Conservation (phyloP, 768 basidiomycete genomes). For the Russula compacta region DNA sequence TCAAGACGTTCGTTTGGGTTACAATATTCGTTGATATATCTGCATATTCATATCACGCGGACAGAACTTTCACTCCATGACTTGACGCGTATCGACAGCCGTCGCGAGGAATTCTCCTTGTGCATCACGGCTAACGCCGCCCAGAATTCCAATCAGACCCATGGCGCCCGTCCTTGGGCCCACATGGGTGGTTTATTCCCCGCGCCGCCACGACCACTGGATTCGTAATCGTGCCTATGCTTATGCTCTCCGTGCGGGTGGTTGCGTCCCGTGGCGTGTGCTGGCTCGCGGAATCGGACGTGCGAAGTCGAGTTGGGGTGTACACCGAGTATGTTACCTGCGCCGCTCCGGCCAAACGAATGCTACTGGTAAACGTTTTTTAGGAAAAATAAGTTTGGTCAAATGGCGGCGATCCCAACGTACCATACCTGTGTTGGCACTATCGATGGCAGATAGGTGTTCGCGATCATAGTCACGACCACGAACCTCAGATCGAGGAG, state of each 20-base stretch:
- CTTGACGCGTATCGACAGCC: too few species aligned
- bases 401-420: background rate
- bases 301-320: constrained; percentile 26
- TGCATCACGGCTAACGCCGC: background rate
- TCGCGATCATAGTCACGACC: constrained; percentile 25
- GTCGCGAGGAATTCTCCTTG: too few species aligned
- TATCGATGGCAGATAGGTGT: constrained; percentile 18
- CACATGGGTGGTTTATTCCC: background rate
- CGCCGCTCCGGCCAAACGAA: constrained; percentile 58
- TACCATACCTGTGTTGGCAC: background rate
- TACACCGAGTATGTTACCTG: constrained; percentile 42
- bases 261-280: constrained; percentile 29
- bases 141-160: constrained; percentile 18
- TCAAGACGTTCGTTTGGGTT: too few species aligned
- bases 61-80: too few species aligned
- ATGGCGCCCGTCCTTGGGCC: constrained; percentile 5
- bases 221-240: too few species aligned
- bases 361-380: constrained; percentile 16
- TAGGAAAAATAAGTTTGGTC: background rate
- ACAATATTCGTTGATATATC: too few species aligned
- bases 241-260: too few species aligned
- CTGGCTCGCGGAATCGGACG: constrained; percentile 39
- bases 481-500: constrained; percentile 5
- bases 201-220: too few species aligned
- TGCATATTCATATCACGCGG: too few species aligned